These are phyloP conservation scores for Diutina rugosa DNA, from an alignment of 1,139 yeast genomes.

Conservation along the genomic window DNA sequence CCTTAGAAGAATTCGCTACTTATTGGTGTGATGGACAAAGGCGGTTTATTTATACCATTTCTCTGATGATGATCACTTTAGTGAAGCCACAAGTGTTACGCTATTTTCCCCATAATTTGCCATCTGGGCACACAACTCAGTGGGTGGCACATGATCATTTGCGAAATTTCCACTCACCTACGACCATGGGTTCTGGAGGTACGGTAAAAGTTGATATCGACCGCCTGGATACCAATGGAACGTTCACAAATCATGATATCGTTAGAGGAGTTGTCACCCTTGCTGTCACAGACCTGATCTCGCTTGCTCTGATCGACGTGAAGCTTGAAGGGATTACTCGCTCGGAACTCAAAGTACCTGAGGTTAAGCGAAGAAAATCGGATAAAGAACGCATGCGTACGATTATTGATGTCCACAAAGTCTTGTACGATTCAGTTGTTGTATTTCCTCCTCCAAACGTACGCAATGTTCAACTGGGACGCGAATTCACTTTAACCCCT, in stretches of 20 bases:
- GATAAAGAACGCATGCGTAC: constrained; percentile 10
- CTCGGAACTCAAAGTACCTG: constrained; percentile 19
- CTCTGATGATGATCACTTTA: no score
- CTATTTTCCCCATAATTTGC: not conserved
- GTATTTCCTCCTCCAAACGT: constrained; percentile 54
- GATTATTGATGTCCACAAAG: constrained; percentile 36
- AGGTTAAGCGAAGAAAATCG: constrained; percentile 8
- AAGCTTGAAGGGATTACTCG: constrained; percentile 45
- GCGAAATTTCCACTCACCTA: not conserved
- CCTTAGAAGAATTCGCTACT: no score
- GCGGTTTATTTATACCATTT: no score
- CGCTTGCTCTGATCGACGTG: constrained; percentile 40
- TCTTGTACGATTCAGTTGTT: constrained; percentile 39
- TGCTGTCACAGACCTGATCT: constrained; percentile 30
- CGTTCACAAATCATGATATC: constrained; percentile 40
- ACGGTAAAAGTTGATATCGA: constrained; percentile 23
- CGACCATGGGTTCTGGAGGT: not conserved
- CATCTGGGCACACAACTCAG: not conserved
- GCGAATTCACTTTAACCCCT: constrained; percentile 46
- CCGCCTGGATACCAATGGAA: constrained; percentile 22
- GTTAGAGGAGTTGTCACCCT: constrained; percentile 36
- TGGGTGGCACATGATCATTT: not conserved
- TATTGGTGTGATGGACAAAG: no score
- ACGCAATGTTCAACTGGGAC: constrained; percentile 30
- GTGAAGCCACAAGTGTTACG: not conserved